These are phyloP conservation scores for Mucor irregularis DNA, from an alignment of 371 early-diverging fungal genomes.

Conservation along the genomic window DNA sequence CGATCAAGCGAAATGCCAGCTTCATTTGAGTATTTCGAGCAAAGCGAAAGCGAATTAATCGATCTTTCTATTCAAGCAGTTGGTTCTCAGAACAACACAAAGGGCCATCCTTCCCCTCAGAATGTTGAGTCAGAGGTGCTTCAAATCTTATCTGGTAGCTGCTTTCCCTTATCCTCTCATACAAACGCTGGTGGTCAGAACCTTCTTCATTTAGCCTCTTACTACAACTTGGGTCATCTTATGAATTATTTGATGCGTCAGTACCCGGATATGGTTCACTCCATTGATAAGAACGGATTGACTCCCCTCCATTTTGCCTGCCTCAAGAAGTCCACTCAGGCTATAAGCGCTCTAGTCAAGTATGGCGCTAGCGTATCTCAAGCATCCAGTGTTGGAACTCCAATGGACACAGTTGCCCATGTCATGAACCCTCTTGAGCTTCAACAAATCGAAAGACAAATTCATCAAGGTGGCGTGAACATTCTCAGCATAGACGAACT, in stretches of 20 bases:
- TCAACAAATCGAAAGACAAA: no score
- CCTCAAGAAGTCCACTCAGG: background rate
- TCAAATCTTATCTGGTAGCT: background rate
- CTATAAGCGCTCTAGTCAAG: background rate
- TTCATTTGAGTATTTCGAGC: slow-evolving; percentile 48
- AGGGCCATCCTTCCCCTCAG: background rate
- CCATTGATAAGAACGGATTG: slow-evolving; percentile 22
- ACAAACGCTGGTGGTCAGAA: slow-evolving; percentile 16
- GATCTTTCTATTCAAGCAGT: slow-evolving; percentile 66
- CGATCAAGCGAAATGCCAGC: slow-evolving; percentile 28
- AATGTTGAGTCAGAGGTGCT: background rate
- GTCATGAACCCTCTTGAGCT: no score
- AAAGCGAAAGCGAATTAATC: slow-evolving; percentile 71
- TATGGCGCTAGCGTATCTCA: background rate
- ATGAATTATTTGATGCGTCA: background rate
- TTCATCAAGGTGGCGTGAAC: no score
- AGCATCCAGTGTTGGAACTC: slow-evolving; percentile 5
- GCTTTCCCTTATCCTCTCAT: background rate
- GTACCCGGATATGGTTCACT: background rate
- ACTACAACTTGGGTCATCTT: slow-evolving; percentile 1
- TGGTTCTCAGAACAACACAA: background rate
- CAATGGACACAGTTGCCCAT: background rate
- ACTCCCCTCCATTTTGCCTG: slow-evolving; percentile 21
- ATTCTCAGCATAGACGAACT: no score
- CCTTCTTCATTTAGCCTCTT: slow-evolving; percentile 21